These are phyloP conservation scores for Stellera chamaejasme DNA, from an alignment of 345 rosid species.

Conservation along the genomic window DNA sequence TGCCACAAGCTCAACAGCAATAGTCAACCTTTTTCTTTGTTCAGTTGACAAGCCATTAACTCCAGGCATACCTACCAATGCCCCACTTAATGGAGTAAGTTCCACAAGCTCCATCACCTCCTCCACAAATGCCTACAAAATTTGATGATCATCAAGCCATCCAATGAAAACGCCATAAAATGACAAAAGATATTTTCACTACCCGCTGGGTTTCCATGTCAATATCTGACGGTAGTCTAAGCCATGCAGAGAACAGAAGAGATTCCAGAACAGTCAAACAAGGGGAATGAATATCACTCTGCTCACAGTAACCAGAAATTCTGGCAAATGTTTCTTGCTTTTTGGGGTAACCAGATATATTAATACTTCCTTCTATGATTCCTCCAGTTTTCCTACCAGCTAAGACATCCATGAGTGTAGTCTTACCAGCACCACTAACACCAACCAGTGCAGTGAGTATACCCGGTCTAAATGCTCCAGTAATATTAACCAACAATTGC, in stretches of 20 bases:
- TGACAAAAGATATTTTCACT: slow-evolving; percentile 10
- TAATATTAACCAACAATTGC: slow-evolving; percentile 79
- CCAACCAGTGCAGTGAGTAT: slow-evolving; percentile 96
- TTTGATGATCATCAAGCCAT: slow-evolving; percentile 20
- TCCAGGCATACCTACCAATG: slow-evolving; percentile 92
- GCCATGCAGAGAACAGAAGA: slow-evolving; percentile 92
- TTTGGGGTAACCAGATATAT: slow-evolving; percentile 86
- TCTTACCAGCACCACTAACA: slow-evolving; percentile 97
- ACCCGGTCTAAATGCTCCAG: slow-evolving; percentile 92
- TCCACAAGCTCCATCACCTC: slow-evolving; percentile 99
- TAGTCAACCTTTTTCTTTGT: slow-evolving; percentile 89
- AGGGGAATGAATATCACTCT: slow-evolving; percentile 95
- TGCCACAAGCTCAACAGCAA: slow-evolving; percentile 93
- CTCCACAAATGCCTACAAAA: slow-evolving; percentile 82
- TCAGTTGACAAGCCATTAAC: slow-evolving; percentile 92
- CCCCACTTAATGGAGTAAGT: slow-evolving; percentile 71
- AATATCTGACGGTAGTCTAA: slow-evolving; percentile 75
- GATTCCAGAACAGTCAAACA: slow-evolving; percentile 88
- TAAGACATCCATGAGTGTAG: slow-evolving; percentile 99
- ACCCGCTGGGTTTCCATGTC: slow-evolving; percentile 80
- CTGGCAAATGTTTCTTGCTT: slow-evolving; percentile 94
- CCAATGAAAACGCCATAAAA: slow-evolving; percentile 2
- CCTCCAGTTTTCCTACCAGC: slow-evolving; percentile 99
- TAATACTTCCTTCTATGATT: slow-evolving; percentile 67
- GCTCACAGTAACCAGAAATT: slow-evolving; percentile 97